A percentile compares a stretch with the other conserved stretches of the same genome.
phyloP scores from a whole-genome alignment of 306 rosid genomes.

The Acmispon strigosus region DNA sequence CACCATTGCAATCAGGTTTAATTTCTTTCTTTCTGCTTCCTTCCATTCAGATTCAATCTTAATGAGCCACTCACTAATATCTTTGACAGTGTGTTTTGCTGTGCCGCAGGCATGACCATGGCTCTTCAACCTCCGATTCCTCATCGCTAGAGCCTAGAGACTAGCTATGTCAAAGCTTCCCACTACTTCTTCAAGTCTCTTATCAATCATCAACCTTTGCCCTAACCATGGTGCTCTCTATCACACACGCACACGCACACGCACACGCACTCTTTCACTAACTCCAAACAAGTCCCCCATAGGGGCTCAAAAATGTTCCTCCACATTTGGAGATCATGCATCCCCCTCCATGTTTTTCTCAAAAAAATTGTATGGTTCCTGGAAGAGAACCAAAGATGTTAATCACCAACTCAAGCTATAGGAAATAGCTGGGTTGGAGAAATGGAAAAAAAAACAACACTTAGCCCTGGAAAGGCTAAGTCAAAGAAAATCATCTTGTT shows the following conservation, averaged over 20 bases:
- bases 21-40: background rate
- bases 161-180: constrained; percentile 38
- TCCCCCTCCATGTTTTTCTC: constrained; percentile 2
- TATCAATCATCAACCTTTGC: constrained; percentile 39
- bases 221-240: constrained; percentile 97
- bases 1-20: constrained; percentile 80
- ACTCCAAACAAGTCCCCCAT: constrained; percentile 50
- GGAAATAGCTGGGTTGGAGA: constrained; percentile 58
- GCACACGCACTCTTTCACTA: constrained; percentile 38
- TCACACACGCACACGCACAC: constrained; percentile 29
- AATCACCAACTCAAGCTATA: constrained; percentile 52
- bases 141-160: constrained; percentile 68
- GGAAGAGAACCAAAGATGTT: constrained; percentile 37
- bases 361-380: constrained; percentile 39
- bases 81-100: constrained; percentile 99
- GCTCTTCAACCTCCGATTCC: constrained; percentile 78
- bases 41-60: no score
- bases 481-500: constrained; percentile 19
- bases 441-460: constrained; percentile 18
- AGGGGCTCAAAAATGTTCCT: constrained; percentile 42
- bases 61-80: constrained; percentile 46
- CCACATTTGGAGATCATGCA: constrained; percentile 74
- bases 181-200: constrained; percentile 53
- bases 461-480: constrained; percentile 48
- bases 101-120: constrained; percentile 99